phyloP scores from a whole-genome alignment of 2,329 filamentous ascomycete species.

The Aureobasidium sp. region DNA sequence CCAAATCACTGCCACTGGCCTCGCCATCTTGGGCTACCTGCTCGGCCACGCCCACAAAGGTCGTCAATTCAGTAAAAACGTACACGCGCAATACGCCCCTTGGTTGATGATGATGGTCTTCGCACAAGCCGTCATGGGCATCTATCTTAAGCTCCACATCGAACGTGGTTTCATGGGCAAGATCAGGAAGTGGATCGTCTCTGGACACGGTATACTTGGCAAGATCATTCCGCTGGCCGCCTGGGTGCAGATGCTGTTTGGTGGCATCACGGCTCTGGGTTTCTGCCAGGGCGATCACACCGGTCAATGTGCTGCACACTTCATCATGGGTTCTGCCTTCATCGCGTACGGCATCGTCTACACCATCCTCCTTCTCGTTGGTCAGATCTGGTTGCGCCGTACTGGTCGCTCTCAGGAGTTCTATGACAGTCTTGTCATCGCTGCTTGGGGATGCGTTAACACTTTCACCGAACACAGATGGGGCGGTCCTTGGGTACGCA shows the following conservation, averaged over 20 bases:
- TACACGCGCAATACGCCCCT: slow-evolving; percentile 75
- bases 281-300: slow-evolving; percentile 86
- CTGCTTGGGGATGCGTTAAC: slow-evolving; percentile 93
- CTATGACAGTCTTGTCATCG: slow-evolving; percentile 86
- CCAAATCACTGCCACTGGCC: slow-evolving; percentile 65
- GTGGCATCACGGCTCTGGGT: slow-evolving; percentile 82
- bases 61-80: slow-evolving; percentile 73
- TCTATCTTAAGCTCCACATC: slow-evolving; percentile 85
- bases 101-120: slow-evolving; percentile 73
- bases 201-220: slow-evolving; percentile 72
- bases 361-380: slow-evolving; percentile 77
- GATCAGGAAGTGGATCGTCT: slow-evolving; percentile 65
- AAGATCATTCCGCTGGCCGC: slow-evolving; percentile 79
- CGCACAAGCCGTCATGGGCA: slow-evolving; percentile 68
- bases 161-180: slow-evolving; percentile 75
- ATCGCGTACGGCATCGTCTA: slow-evolving; percentile 88
- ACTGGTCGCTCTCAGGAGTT: slow-evolving; percentile 91
- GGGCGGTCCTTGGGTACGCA: slow-evolving; percentile 81
- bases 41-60: slow-evolving; percentile 87
- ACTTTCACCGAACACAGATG: slow-evolving; percentile 97
- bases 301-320: slow-evolving; percentile 90
- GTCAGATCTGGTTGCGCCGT: slow-evolving; percentile 76
- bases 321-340: slow-evolving; percentile 97
- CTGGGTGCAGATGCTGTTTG: slow-evolving; percentile 95
- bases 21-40: slow-evolving; percentile 81